A percentile compares a stretch with the other conserved stretches of the same genome.
Evolutionary conservation across 2,329 filamentous ascomycete genomes (phyloP).

Genomic region (Beauveria sp.): DNA sequence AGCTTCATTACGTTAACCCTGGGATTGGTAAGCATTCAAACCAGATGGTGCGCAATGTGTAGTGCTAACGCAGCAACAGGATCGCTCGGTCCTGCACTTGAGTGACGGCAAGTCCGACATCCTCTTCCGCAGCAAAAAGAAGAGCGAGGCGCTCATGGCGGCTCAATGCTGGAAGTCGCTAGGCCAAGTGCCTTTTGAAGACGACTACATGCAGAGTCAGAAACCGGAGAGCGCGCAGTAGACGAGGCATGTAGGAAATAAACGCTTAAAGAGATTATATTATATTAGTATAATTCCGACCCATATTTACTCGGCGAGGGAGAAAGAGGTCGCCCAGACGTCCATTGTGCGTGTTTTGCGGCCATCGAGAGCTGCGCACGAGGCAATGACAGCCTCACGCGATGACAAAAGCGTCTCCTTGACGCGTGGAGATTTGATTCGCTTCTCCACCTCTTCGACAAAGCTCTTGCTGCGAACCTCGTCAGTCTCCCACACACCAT

Average conservation of each 20-base stretch:
- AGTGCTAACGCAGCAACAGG: constrained; percentile 23
- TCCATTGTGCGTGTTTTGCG: constrained; percentile 32
- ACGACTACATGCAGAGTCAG: constrained; percentile 15
- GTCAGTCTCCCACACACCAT: constrained; percentile 40
- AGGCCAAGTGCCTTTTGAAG: constrained; percentile 37
- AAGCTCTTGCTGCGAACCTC: constrained; percentile 24
- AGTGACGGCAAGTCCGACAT: constrained; percentile 36
- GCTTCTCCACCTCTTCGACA: constrained; percentile 24
- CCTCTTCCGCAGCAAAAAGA: constrained; percentile 32
- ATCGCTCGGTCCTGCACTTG: constrained; percentile 35
- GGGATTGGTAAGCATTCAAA: constrained; percentile 35
- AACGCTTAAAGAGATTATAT: neutral
- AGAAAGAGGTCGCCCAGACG: constrained; percentile 26
- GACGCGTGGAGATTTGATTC: constrained; percentile 21
- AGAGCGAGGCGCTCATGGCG: constrained; percentile 36
- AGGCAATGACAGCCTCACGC: constrained; percentile 25
- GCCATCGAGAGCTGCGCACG: constrained; percentile 21
- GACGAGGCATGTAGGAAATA: neutral
- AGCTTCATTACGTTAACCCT: constrained; percentile 46
- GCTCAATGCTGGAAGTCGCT: constrained; percentile 34
- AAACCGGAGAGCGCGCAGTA: neutral
- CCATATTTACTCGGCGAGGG: neutral
- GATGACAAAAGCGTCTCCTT: constrained; percentile 21
- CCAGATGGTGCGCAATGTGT: neutral
- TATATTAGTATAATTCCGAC: neutral